These are phyloP conservation scores for Debaryomycetaceae sp. DNA, from an alignment of 1,139 yeast species.

Conservation along the genomic window DNA sequence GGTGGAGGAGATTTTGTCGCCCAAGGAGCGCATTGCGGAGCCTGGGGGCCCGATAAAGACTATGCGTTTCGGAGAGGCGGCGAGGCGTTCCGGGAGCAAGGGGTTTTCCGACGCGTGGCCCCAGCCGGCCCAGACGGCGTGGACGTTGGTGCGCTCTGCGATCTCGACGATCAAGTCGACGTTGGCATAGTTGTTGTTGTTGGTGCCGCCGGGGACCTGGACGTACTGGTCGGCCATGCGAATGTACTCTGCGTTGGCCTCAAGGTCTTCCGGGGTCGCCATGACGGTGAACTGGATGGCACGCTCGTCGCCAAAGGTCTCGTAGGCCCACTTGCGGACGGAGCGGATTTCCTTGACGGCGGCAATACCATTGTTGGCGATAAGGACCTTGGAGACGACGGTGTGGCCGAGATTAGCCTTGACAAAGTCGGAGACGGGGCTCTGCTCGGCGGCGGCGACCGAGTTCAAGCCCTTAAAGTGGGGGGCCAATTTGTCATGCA, in stretches of 20 bases:
- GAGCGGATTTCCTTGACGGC: slow-evolving; percentile 98
- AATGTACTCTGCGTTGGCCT: slow-evolving; percentile 93
- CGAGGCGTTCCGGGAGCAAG: slow-evolving; percentile 80
- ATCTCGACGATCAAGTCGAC: slow-evolving; percentile 94
- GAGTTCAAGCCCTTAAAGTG: slow-evolving; percentile 79
- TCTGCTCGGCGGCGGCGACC: slow-evolving; percentile 59
- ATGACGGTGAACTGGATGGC: slow-evolving; percentile 91
- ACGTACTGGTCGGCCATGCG: slow-evolving; percentile 98
- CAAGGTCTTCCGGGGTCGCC: slow-evolving; percentile 99
- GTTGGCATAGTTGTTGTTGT: slow-evolving; percentile 95
- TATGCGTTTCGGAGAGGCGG: slow-evolving; percentile 79
- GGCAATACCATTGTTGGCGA: slow-evolving; percentile 98
- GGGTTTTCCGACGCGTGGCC: slow-evolving; percentile 99
- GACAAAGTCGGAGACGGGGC: slow-evolving; percentile 76
- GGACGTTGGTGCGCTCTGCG: slow-evolving; percentile 93
- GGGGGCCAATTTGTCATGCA: slow-evolving; percentile 40
- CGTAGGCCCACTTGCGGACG: slow-evolving; percentile 97
- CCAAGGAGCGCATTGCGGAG: slow-evolving; percentile 96
- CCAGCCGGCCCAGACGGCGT: slow-evolving; percentile 99
- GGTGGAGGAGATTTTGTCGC: slow-evolving; percentile 95
- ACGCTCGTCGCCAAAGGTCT: slow-evolving; percentile 90
- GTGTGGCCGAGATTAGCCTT: slow-evolving; percentile 87
- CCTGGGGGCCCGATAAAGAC: slow-evolving; percentile 98
- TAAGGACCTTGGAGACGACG: slow-evolving; percentile 75
- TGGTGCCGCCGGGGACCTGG: slow-evolving; percentile 98